Base-by-base conservation (phyloP, 208 protist species). In the Wallacemonas collosoma region DNA sequence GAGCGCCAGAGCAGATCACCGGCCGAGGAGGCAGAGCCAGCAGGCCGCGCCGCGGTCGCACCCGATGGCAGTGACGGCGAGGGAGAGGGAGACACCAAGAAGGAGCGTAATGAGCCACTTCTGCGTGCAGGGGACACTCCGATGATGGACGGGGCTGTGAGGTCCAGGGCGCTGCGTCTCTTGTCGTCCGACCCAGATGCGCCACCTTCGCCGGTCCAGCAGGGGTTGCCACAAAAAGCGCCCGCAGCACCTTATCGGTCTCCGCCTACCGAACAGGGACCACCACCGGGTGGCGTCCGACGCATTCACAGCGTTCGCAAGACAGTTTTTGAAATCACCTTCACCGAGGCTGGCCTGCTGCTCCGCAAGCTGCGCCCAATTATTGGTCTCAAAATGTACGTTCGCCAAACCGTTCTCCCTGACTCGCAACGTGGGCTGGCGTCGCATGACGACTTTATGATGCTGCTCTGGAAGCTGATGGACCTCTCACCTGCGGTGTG, bases 381-480 rank as follows among this genome's bases (percentile, higher is more conserved):
- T 41, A 80, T 95, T 43, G 74, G 82, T 6, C 76, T 94, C 15
- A 84, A 83, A 38, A 72, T 77, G 53, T 93, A 90, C 79, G 69
- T 83, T 3, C 78, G 80, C 48, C 82, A 84, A 67, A 95, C 87
- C 17, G 81, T 82, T 72, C 74, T 94, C 14, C 90, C 90, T 9
- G 86, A 87, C 50, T 95, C 93, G 15, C 88, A 94, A 69, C 79
- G 66, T 40, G 75, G 47, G 26, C 82, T 95, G 35, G 3, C 57
- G 43, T 84, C 76, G 6, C 82, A 93, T 44, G 81, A 92, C 68
- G 86, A 94, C 69, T 85, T 93, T 14, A 88, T 97, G 82, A 71
- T 95, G 77, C 79, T 97, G 35, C 76, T 97, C n/a, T 95, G 87
- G 84, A 82, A 88, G 69, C 80, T 97, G 38, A 72, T 97, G 17